phyloP scores from a whole-genome alignment of 108 stramenopile species.

The Schizochytrium sp. region DNA sequence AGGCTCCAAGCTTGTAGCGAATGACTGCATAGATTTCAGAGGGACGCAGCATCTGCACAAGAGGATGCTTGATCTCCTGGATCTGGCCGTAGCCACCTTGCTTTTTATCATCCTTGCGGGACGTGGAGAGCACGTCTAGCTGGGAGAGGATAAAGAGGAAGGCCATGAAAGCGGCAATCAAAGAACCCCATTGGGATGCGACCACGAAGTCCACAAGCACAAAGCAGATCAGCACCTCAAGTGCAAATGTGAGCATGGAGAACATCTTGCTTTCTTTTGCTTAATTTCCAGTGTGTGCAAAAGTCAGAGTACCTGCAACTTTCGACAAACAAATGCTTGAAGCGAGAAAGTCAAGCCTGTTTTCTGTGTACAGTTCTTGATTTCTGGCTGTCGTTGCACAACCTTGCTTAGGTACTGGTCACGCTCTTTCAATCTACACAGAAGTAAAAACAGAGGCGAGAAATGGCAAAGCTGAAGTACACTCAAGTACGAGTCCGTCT shows the following conservation, averaged over 20 bases:
- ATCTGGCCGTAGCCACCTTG: constrained; percentile 99
- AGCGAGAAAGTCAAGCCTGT: too few species aligned
- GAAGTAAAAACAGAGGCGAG: too few species aligned
- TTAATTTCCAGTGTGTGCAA: too few species aligned
- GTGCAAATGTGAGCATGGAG: constrained; percentile 27
- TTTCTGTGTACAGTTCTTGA: too few species aligned
- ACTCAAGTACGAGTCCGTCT: too few species aligned
- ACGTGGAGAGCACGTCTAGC: constrained; percentile 20
- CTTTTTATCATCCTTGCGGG: constrained; percentile 77
- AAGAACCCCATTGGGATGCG: constrained; percentile 8
- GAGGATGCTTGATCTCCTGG: constrained; percentile 72
- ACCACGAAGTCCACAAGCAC: constrained; percentile 54
- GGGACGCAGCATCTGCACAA: constrained; percentile 85
- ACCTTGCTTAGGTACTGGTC: too few species aligned
- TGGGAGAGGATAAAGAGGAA: constrained; percentile 42
- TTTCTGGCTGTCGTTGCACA: too few species aligned
- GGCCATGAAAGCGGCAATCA: constrained; percentile 19
- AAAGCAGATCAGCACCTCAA: constrained; percentile 56
- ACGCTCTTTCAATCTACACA: too few species aligned
- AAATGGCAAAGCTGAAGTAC: too few species aligned
- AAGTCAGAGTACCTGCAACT: too few species aligned
- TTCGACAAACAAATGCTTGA: too few species aligned
- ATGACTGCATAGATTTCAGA: constrained; percentile 91
- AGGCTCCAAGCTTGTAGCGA: constrained; percentile 76
- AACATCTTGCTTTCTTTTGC: background rate